Base-by-base conservation (phyloP, 2,329 filamentous ascomycete species). In the Trichoderma aggressivum region DNA sequence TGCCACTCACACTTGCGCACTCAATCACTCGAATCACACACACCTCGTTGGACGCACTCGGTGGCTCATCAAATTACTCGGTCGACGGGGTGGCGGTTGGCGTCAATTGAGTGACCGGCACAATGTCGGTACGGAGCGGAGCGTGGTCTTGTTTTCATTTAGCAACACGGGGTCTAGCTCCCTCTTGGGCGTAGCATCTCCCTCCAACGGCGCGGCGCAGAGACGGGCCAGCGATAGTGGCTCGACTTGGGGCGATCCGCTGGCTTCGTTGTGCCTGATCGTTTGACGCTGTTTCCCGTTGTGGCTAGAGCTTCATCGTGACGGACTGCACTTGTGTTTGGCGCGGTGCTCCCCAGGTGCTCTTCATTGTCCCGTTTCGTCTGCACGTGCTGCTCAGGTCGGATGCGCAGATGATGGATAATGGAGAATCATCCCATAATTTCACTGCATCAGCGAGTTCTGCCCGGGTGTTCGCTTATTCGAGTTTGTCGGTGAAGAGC, bases 121-220 rank as follows among this genome's bases (percentile, higher is more conserved):
- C 68, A 64, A 70, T 70, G 34, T 70, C 68, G 68, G 68, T 64
- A 70, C 68, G 68, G 68, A 30, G 59, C 60, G 59, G 32, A 39
- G 60, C 58, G 59, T 26, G 59, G 50, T 47, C 58, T 59, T 47
- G n/a, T 18, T 70, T 59, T 47, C 47, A 59, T 66, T 47, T 66
- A 66, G 43, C n/a, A 65, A 47, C 53, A 59, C 61, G 59, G 65
- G 26, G 36, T 28, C 65, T 60, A 68, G 65, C n/a, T 60, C 65
- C 65, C 50, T 32, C 58, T 70, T 70, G 58, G 67, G 67, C 58
- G 36, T 70, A 62, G 67, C 67, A 70, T 47, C 58, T 14, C n/a
- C 67, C 43, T 39, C 43, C 36, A 32, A 24, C 21, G 21, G 55
- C 39, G 50, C 43, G 55, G 55, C 43, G 66, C 28, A 63, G 28